phyloP scores from a whole-genome alignment of 192 early-diverging fungal genomes.

The Anaeromyces robustus region DNA sequence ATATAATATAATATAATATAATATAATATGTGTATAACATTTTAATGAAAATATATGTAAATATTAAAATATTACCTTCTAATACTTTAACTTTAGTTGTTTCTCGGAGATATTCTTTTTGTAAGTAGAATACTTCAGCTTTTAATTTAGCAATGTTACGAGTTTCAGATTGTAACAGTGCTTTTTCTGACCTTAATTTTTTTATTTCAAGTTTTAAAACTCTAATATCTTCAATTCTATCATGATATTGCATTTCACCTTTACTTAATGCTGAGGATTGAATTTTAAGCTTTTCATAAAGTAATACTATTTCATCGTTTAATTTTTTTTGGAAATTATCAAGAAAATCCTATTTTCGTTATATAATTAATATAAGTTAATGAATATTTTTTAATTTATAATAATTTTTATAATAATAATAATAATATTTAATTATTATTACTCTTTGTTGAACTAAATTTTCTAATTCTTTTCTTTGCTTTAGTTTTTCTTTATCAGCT shows the following conservation, averaged over 20 bases:
- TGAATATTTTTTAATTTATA: too few species aligned
- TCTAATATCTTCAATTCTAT: slow-evolving; percentile 43
- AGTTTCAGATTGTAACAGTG: slow-evolving; percentile 37
- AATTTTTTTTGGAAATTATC: slow-evolving; percentile 38
- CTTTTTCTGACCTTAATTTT: slow-evolving; percentile 35
- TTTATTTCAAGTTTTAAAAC: slow-evolving; percentile 44
- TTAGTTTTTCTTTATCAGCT: slow-evolving; percentile 27
- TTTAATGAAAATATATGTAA: too few species aligned
- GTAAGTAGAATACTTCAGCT: slow-evolving; percentile 34
- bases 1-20: too few species aligned
- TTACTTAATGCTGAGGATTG: slow-evolving; percentile 42
- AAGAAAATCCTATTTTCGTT: slow-evolving; percentile 25
- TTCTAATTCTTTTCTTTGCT: slow-evolving; percentile 43
- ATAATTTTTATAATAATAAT: too few species aligned
- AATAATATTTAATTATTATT: too few species aligned
- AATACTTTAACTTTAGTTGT: slow-evolving; percentile 38
- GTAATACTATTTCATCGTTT: slow-evolving; percentile 38
- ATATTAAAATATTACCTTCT: slow-evolving; percentile 22
- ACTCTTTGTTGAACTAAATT: slow-evolving; percentile 35
- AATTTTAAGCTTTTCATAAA: slow-evolving; percentile 49
- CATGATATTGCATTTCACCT: slow-evolving; percentile 43
- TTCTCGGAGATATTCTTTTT: slow-evolving; percentile 37
- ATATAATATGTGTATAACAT: too few species aligned
- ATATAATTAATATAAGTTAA: background rate
- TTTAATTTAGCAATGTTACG: slow-evolving; percentile 34